Percentiles rank a stretch among this genome's conserved stretches.
These are phyloP conservation scores for Neofusicoccum umdonicola DNA, from an alignment of 2,329 filamentous ascomycete species.

Conservation along the genomic window DNA sequence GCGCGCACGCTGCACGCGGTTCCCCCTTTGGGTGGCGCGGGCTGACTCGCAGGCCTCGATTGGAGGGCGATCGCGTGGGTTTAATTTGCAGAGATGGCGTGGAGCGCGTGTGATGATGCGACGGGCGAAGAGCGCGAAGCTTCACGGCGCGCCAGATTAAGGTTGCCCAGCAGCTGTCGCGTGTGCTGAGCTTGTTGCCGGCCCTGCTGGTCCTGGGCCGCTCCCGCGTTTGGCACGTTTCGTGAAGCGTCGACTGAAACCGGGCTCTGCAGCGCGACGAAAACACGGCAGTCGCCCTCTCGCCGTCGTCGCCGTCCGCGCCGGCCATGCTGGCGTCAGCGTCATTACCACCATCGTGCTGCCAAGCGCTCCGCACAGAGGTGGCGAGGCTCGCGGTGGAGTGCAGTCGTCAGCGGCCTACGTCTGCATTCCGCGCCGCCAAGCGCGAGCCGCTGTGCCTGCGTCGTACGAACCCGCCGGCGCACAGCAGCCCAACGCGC, in stretches of 20 bases:
- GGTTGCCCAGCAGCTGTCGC: background rate
- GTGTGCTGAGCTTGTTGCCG: background rate
- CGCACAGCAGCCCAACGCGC: background rate
- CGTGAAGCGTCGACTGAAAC: slow-evolving; percentile 2
- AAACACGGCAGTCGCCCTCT: background rate
- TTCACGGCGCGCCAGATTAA: background rate
- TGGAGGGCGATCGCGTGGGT: background rate
- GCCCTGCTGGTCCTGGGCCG: background rate
- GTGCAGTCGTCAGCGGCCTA: slow-evolving; percentile 10
- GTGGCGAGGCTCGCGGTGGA: background rate
- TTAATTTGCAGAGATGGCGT: slow-evolving; percentile 2
- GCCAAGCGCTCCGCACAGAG: background rate
- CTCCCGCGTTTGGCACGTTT: background rate
- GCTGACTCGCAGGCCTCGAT: background rate
- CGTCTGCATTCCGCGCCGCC: background rate
- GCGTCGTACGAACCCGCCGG: background rate
- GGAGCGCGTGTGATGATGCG: background rate
- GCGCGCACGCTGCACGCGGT: background rate
- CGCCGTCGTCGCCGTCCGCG: background rate
- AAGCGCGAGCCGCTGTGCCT: background rate
- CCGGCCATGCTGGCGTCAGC: background rate
- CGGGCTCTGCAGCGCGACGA: background rate
- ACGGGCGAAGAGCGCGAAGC: background rate
- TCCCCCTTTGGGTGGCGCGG: background rate
- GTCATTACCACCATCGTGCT: background rate